phyloP scores from a whole-genome alignment of 2,329 filamentous ascomycete genomes.

The Zymoseptoria pseudotritici region DNA sequence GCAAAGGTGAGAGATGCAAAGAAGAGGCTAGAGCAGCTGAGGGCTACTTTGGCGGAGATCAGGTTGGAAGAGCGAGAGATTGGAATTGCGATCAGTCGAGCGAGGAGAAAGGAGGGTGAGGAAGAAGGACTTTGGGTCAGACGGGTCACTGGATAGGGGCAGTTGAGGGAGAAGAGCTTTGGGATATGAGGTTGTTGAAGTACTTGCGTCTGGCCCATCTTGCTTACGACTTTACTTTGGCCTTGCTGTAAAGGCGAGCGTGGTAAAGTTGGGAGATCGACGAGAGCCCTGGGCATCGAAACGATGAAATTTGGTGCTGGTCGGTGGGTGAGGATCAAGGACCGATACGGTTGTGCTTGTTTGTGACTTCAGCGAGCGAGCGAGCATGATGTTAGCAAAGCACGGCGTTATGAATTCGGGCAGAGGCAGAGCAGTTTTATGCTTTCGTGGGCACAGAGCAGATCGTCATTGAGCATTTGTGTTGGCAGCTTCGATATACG shows the following conservation, averaged over 20 bases:
- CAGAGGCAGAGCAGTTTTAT: neutral
- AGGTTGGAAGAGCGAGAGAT: slow-evolving; percentile 71
- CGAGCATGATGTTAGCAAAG: neutral
- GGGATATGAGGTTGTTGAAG: neutral
- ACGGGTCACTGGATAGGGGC: slow-evolving; percentile 57
- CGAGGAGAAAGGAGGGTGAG: slow-evolving; percentile 62
- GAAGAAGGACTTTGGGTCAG: slow-evolving; percentile 70
- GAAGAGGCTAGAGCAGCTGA: slow-evolving; percentile 59
- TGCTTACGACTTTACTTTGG: neutral
- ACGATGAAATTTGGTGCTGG: neutral
- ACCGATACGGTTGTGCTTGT: neutral
- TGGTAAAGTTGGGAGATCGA: neutral
- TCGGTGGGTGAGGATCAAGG: neutral
- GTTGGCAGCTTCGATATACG: neutral
- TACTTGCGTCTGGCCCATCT: neutral
- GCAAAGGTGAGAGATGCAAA: slow-evolving; percentile 49
- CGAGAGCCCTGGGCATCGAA: neutral
- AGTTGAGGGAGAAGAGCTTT: neutral
- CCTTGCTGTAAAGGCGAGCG: neutral
- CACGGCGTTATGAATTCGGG: neutral
- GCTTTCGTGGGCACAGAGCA: neutral
- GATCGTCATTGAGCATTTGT: neutral
- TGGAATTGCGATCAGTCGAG: slow-evolving; percentile 68
- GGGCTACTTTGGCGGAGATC: slow-evolving; percentile 62
- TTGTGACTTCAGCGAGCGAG: neutral